phyloP scores from a whole-genome alignment of 2,329 filamentous ascomycete species.

The Dryadomyces quercivorus region DNA sequence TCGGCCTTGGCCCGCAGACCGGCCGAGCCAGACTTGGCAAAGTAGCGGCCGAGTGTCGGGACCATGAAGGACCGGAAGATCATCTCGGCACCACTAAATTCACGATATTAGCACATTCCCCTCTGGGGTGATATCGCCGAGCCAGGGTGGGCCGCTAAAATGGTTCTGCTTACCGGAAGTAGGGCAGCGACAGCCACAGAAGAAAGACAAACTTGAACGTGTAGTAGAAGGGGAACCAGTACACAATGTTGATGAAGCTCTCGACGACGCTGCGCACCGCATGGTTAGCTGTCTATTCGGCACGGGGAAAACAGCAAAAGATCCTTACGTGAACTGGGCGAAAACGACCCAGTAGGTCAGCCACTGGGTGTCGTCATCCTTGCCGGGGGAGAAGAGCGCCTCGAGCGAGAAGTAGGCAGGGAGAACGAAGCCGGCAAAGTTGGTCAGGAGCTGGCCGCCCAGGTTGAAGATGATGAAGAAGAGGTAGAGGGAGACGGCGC shows the following conservation, averaged over 20 bases:
- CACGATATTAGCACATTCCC: slow-evolving; percentile 11
- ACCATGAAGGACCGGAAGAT: slow-evolving; percentile 94
- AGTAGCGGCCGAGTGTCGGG: slow-evolving; percentile 88
- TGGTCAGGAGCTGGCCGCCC: slow-evolving; percentile 76
- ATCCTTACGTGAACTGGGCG: slow-evolving; percentile 57
- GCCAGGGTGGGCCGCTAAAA: background rate
- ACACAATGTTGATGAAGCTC: slow-evolving; percentile 72
- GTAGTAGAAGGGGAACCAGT: slow-evolving; percentile 99
- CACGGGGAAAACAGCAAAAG: background rate
- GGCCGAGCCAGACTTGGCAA: slow-evolving; percentile 56
- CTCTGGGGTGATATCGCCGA: background rate
- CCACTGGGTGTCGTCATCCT: slow-evolving; percentile 74
- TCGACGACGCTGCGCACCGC: slow-evolving; percentile 49
- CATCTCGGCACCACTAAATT: slow-evolving; percentile 73
- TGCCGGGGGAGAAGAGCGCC: slow-evolving; percentile 60
- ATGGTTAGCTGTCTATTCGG: background rate
- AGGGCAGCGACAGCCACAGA: slow-evolving; percentile 93
- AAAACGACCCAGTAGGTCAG: slow-evolving; percentile 81
- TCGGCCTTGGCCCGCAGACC: slow-evolving; percentile 85
- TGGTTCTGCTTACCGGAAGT: slow-evolving; percentile 58
- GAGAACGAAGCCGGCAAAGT: slow-evolving; percentile 71
- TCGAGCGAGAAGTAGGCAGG: slow-evolving; percentile 75
- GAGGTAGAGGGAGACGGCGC: slow-evolving; percentile 68
- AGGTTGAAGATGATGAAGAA: slow-evolving; percentile 91
- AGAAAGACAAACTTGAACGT: slow-evolving; percentile 98